Conservation (phyloP, 1,284 basidiomycete species). For the Athelia psychrophila region DNA sequence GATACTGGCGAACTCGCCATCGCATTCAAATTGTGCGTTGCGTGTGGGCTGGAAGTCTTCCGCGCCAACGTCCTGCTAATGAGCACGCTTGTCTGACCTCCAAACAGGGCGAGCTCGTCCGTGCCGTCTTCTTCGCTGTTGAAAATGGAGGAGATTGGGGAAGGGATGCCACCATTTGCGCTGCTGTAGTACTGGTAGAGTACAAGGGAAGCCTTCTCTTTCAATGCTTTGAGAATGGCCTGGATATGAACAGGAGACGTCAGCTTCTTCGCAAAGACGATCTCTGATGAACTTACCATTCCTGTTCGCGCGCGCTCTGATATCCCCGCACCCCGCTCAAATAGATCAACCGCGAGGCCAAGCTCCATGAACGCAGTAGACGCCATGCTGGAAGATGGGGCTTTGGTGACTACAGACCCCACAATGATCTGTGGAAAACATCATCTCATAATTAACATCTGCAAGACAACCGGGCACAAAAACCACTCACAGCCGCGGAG, state of each 20-base stretch:
- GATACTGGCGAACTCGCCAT: no score
- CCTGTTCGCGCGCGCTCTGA: neutral
- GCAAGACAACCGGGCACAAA: neutral
- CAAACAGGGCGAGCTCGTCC: slow-evolving; percentile 6
- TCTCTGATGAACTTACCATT: neutral
- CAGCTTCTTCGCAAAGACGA: neutral
- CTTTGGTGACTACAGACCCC: neutral
- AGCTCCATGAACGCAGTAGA: slow-evolving; percentile 1
- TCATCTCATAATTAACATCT: neutral
- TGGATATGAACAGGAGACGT: neutral
- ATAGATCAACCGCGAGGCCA: slow-evolving; percentile 2
- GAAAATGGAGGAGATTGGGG: neutral
- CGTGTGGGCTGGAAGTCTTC: no score
- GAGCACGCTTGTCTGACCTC: slow-evolving; percentile 4
- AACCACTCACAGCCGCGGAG: no score
- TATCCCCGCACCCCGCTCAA: slow-evolving; percentile 2
- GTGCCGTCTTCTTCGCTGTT: neutral
- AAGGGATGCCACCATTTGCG: neutral
- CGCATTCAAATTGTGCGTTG: no score
- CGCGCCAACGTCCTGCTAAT: neutral
- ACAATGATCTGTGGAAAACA: neutral
- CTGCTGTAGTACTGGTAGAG: neutral
- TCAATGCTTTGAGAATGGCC: neutral
- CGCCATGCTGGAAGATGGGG: slow-evolving; percentile 1
- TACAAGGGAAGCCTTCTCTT: neutral